Base-by-base conservation (phyloP, 2,329 filamentous ascomycete species). In the Ophiocordyceps unilateralis region DNA sequence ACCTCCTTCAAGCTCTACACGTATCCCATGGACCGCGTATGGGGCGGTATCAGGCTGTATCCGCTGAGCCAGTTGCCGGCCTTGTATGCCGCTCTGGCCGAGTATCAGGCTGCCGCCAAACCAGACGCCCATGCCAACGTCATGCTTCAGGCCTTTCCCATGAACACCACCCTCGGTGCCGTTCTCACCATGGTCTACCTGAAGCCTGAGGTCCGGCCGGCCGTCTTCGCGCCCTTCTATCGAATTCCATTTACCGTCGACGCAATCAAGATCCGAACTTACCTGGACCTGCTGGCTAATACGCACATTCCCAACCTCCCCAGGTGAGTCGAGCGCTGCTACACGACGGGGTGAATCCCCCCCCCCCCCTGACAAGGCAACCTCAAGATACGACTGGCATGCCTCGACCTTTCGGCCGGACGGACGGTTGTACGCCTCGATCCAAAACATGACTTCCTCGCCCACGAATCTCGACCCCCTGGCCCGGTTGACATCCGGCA, bases 181-280 rank as follows among this genome's bases (percentile, higher is more conserved):
- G 17, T 39, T 14, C 9, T 24, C 17, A 24, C 37, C 7, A 23
- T n/a, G 2, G 34, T 39, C 12, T 39, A 34, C 36, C 32, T 26
- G 22, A 43, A 43, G 37, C 23, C 42, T 8, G 37, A 43, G 14
- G 30, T 30, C 24, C 23, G 19, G 15, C 42, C 42, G n/a, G 12
- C 42, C 17, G 37, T 38, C 14, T 40, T 43, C 21, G 37, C 30
- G 9, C 34, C 42, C 21, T 43, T 46, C 20, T 43, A 45, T 15
- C 23, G 36, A 1, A 22, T 20, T 8, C 21, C 14, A 17, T 22
- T 21, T 11, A 12, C 10, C 19, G 19, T 10, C 10, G 17, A 21
- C 36, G 20, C 20, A 7, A 38, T 19, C 19, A 20, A 21, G 36
- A 12, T 21, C 19, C 19, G 36, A 4, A 17, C 32, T 3, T 36